A percentile compares a stretch with the other conserved stretches of the same genome.
phyloP scores from a whole-genome alignment of 1,284 basidiomycete species.

The Ganoderma multipileum region DNA sequence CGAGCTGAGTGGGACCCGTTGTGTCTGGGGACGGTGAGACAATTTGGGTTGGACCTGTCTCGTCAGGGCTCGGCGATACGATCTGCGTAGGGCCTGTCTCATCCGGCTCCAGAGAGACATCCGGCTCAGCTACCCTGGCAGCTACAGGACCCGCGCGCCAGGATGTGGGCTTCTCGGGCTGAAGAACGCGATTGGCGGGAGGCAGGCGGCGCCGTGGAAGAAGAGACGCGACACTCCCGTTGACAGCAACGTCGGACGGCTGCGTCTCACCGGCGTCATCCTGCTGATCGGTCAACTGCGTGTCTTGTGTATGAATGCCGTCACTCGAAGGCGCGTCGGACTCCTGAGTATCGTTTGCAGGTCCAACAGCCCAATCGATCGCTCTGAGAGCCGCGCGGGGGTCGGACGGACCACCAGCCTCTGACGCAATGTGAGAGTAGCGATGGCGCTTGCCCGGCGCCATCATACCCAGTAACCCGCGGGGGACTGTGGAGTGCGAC shows the following conservation, averaged over 20 bases:
- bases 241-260: slow-evolving; percentile 29
- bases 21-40: not conserved
- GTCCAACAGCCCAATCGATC: not conserved
- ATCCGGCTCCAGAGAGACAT: slow-evolving; percentile 34
- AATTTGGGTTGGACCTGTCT: slow-evolving; percentile 4
- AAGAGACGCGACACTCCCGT: slow-evolving; percentile 18
- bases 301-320: slow-evolving; percentile 7
- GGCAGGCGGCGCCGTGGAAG: slow-evolving; percentile 22
- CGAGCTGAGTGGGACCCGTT: not conserved
- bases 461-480: slow-evolving; percentile 14
- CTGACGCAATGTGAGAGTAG: slow-evolving; percentile 10
- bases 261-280: slow-evolving; percentile 24
- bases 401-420: not conserved
- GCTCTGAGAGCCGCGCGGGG: not conserved
- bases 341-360: slow-evolving; percentile 9
- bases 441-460: slow-evolving; percentile 25
- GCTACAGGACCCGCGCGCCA: not conserved
- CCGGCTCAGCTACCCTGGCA: not conserved
- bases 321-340: slow-evolving; percentile 7
- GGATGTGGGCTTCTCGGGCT: slow-evolving; percentile 3
- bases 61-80: not conserved
- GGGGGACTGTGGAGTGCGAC: slow-evolving; percentile 11
- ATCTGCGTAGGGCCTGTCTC: slow-evolving; percentile 23
- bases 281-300: slow-evolving; percentile 18
- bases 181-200: slow-evolving; percentile 19